Conservation (phyloP, 2,329 filamentous ascomycete genomes). For the Sclerotinia minor region DNA sequence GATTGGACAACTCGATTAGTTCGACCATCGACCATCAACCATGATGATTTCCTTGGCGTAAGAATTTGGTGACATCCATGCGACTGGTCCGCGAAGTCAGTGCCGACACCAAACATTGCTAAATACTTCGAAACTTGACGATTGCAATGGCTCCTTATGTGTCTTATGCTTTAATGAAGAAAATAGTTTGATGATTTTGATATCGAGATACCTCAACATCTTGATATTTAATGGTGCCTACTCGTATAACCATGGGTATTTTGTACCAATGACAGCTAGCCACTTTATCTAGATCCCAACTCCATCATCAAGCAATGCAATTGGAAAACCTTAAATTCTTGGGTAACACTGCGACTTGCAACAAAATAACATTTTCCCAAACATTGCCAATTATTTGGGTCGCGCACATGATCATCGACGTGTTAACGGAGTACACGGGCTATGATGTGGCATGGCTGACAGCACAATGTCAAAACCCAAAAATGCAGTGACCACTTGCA, state of each 20-base stretch:
- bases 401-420: conserved; percentile 9
- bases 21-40: neutral
- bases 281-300: neutral
- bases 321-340: conserved; percentile 16
- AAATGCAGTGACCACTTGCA: conserved; percentile 4
- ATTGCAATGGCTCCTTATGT: neutral
- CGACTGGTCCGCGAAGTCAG: neutral
- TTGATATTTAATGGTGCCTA: neutral
- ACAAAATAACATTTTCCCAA: neutral
- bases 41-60: neutral
- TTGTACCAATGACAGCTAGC: neutral
- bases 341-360: conserved; percentile 17
- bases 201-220: neutral
- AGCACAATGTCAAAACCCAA: conserved; percentile 1
- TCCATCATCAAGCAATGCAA: neutral
- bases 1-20: conserved; percentile 1
- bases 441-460: conserved; percentile 9
- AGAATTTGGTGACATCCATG: neutral
- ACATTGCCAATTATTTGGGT: neutral
- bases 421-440: conserved; percentile 15
- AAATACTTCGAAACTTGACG: neutral
- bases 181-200: neutral
- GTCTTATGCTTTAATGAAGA: no score
- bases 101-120: neutral
- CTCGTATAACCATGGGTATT: neutral